These are phyloP conservation scores for Bassia scoparia DNA, from an alignment of 148 eudicot genomes.

Conservation along the genomic window DNA sequence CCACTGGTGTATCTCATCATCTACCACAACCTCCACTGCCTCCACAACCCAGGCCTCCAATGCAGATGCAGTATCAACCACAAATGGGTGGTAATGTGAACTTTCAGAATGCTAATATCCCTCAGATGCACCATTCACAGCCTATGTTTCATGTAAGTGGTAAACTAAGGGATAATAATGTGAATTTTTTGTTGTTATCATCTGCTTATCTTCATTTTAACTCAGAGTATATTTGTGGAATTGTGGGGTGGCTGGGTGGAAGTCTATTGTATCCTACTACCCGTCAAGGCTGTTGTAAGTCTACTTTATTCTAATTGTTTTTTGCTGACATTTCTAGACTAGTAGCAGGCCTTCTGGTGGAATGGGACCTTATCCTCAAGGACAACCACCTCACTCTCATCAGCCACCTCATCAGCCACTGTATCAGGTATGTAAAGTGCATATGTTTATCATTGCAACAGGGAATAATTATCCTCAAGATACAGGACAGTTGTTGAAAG, in stretches of 20 bases:
- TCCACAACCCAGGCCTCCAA: constrained; percentile 64
- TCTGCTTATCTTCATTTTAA: background rate
- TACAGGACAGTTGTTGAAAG: too few relatives aligned
- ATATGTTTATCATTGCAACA: background rate
- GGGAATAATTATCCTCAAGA: too few relatives aligned
- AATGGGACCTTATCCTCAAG: constrained; percentile 64
- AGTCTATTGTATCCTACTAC: too few relatives aligned
- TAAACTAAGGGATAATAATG: background rate
- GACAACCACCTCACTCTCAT: constrained; percentile 59
- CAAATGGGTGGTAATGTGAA: constrained; percentile 54
- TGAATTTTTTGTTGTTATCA: background rate
- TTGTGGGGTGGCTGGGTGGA: too few relatives aligned
- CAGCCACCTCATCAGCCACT: constrained; percentile 55
- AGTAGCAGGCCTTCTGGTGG: constrained; percentile 48
- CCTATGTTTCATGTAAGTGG: constrained; percentile 65
- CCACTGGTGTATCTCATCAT: constrained; percentile 47
- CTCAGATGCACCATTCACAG: constrained; percentile 72
- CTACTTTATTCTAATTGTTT: background rate
- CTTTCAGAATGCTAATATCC: constrained; percentile 66
- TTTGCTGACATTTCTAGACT: constrained; percentile 38
- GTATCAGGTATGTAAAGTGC: constrained; percentile 53
- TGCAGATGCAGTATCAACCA: constrained; percentile 57
- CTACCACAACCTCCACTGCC: constrained; percentile 63
- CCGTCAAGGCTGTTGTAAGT: too few relatives aligned
- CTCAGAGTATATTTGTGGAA: background rate